A percentile compares a stretch with the other conserved stretches of the same genome.
Evolutionary conservation across 345 rosid genomes (phyloP).

Genomic region (Camelina neglecta): DNA sequence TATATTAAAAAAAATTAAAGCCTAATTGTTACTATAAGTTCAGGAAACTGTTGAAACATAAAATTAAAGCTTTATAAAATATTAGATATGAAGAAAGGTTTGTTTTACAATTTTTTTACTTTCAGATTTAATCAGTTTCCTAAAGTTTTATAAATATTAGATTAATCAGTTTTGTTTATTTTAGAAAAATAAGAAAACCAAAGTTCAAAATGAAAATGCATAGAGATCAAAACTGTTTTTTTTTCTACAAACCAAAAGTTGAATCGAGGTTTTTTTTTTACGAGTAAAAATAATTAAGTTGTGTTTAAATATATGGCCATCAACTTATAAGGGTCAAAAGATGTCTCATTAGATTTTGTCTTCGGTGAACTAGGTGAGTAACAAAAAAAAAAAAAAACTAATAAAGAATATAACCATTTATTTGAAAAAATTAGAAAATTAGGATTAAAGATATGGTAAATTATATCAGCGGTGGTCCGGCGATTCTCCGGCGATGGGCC

Average conservation of each 20-base stretch:
- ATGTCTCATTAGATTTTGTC: background rate
- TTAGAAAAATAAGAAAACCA: background rate
- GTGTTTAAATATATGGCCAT: background rate
- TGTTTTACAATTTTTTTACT: background rate
- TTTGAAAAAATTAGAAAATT: too few relatives aligned
- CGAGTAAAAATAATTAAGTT: background rate
- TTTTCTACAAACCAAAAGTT: background rate
- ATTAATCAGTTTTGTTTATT: background rate
- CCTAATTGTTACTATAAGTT: background rate
- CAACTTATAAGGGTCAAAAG: slow-evolving; percentile 22
- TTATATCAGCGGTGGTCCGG: too few relatives aligned
- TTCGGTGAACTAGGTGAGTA: too few relatives aligned
- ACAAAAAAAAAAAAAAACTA: too few relatives aligned
- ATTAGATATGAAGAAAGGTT: background rate
- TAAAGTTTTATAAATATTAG: background rate
- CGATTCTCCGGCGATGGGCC: too few relatives aligned
- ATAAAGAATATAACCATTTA: too few relatives aligned
- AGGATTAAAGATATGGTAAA: too few relatives aligned
- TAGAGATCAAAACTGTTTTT: background rate
- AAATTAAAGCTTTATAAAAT: background rate
- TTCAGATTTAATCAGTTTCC: background rate
- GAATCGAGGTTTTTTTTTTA: background rate
- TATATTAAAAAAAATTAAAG: too few relatives aligned
- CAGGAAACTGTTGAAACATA: background rate
- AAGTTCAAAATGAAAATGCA: background rate